phyloP scores from a whole-genome alignment of 2,329 filamentous ascomycete genomes.

The Penicillium crustosum region DNA sequence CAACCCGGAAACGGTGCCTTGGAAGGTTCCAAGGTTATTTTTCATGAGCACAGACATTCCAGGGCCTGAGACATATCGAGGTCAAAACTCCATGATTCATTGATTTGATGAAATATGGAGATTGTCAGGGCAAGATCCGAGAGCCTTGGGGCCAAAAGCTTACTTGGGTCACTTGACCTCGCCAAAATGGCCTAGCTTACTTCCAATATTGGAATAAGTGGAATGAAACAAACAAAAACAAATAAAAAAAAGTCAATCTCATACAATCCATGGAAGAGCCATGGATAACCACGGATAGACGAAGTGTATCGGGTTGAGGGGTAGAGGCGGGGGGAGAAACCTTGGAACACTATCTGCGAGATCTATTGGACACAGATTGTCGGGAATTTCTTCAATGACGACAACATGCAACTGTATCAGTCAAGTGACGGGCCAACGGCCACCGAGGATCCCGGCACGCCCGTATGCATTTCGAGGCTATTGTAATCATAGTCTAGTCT shows the following conservation, averaged over 20 bases:
- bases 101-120: background rate
- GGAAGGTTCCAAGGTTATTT: background rate
- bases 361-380: conserved; percentile 3
- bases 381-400: conserved; percentile 3
- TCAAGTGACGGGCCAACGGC: conserved; percentile 4
- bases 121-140: conserved; percentile 1
- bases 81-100: background rate
- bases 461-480: background rate
- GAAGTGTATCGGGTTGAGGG: conserved; percentile 3
- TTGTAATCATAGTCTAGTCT: background rate
- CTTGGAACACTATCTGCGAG: background rate
- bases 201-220: background rate
- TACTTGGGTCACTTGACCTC: conserved; percentile 9
- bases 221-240: background rate
- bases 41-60: background rate
- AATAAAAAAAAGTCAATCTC: background rate
- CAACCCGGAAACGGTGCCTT: background rate
- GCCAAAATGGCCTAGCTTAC: background rate
- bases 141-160: background rate
- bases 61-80: background rate
- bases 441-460: background rate
- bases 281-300: background rate
- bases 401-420: background rate
- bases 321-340: conserved; percentile 1
- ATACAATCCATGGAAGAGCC: background rate